These are phyloP conservation scores for Talaromyces trachyspermus DNA, from an alignment of 495 filamentous ascomycete genomes.

Conservation along the genomic window DNA sequence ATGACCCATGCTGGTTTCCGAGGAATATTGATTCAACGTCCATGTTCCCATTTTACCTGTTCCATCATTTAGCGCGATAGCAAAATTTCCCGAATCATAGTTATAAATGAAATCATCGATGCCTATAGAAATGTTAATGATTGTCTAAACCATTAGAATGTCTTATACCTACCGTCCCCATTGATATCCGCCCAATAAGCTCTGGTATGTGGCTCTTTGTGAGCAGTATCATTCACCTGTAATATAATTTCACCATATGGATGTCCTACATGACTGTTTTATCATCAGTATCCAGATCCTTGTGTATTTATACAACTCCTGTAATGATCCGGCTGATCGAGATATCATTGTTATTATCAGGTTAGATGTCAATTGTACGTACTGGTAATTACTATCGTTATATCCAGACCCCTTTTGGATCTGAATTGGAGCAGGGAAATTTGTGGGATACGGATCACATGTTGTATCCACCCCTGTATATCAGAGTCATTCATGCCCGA, in stretches of 20 bases:
- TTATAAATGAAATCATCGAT: not conserved
- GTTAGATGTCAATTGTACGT: not conserved
- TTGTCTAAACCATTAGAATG: not conserved
- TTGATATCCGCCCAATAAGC: not conserved
- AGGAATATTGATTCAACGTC: not conserved
- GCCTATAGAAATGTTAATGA: not conserved
- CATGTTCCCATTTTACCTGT: not conserved
- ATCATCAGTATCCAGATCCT: not conserved
- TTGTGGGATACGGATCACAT: not conserved
- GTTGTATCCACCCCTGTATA: not conserved
- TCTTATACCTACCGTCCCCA: not conserved
- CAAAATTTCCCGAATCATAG: not conserved
- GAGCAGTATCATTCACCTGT: not conserved
- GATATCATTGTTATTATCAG: not conserved
- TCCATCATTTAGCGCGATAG: not conserved
- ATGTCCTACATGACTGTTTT: not conserved
- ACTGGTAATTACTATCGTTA: conserved; percentile 2
- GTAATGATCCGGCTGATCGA: not conserved
- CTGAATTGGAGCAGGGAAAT: not conserved
- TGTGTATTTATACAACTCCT: not conserved
- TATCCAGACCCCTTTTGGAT: conserved; percentile 1
- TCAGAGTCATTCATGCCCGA: not conserved
- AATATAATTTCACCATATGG: not conserved
- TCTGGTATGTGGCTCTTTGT: not conserved
- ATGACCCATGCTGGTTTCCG: not conserved